Base-by-base conservation (phyloP, 2,329 filamentous ascomycete species). In the Aspergillus chevalieri region DNA sequence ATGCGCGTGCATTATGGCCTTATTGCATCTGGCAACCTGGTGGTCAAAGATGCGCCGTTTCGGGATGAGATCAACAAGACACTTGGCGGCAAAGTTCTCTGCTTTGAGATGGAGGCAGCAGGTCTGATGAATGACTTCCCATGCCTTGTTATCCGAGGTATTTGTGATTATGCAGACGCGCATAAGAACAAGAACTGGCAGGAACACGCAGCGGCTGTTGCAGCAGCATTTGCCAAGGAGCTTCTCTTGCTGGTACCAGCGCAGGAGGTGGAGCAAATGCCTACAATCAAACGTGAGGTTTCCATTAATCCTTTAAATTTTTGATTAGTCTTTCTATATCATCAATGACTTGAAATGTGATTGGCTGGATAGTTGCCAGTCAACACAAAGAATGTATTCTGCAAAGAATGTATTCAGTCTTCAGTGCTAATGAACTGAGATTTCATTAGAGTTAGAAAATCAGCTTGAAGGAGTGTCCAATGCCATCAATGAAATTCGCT, bases 11-110 rank as follows among this genome's bases (percentile, higher is more conserved):
- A 52, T 26, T 53, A 55, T 30, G 54, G 54, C 1, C 8, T 45
- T 2, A 55, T 57, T 22, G 51, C 43, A 10, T 56, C 52, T 1
- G 50, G 46, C 1, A 48, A 51, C 19, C 30, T 47, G 24, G 43
- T 54, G 0, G 47, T 56, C 3, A 46, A 43, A n/a, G 47, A 48
- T 6, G 43, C 46, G 12, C 33, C 3, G 12, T 36, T 4, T 21
- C 8, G 46, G n/a, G 43, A 48, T 9, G 22, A 24, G 22, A 24
- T 24, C 22, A 14, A 19, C 10, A n/a, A 47, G 3, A 24, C 15
- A 4, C 6, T 43, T 2, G 12, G 28, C 12, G 8, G 39, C 2
- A 19, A n/a, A 2, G 19, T 47, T 15, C 14, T 52, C 1, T 52
- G 52, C 2, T 33, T 50, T 15, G 44, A 21, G 21, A 21, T 3